Evolutionary conservation across 148 eudicot genomes (phyloP).

Genomic region (Rhododendron kiyosumense): DNA sequence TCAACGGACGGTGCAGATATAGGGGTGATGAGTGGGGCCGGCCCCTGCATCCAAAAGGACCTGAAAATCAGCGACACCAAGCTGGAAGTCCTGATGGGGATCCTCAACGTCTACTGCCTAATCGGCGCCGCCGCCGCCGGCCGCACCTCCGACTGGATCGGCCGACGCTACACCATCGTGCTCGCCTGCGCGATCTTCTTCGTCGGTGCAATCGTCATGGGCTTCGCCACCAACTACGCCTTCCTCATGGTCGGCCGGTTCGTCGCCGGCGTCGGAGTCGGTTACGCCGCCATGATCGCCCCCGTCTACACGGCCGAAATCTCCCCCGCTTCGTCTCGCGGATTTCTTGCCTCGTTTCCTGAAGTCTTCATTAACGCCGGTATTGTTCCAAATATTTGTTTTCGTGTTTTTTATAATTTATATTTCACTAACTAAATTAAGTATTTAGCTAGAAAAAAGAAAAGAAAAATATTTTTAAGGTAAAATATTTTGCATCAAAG

Average conservation of each 20-base stretch:
- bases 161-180: constrained; percentile 41
- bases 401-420: neutral
- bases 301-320: constrained; percentile 21
- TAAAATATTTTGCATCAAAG: too few relatives aligned
- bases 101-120: constrained; percentile 22
- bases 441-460: too few relatives aligned
- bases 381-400: neutral
- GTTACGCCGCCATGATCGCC: constrained; percentile 26
- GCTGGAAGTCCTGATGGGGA: constrained; percentile 18
- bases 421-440: too few relatives aligned
- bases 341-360: constrained; percentile 20
- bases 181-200: constrained; percentile 36
- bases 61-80: constrained; percentile 7
- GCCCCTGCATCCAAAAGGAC: neutral
- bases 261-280: constrained; percentile 40
- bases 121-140: constrained; percentile 36
- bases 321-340: constrained; percentile 14
- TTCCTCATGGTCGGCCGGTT: constrained; percentile 41
- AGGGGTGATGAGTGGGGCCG: constrained; percentile 10
- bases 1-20: neutral
- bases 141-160: constrained; percentile 36
- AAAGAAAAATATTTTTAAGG: too few relatives aligned
- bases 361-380: constrained; percentile 21
- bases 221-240: constrained; percentile 34
- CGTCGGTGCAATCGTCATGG: constrained; percentile 32